Evolutionary conservation across 176 grass and related monocot genomes (phyloP).

Genomic region (Aechmea fasciata): DNA sequence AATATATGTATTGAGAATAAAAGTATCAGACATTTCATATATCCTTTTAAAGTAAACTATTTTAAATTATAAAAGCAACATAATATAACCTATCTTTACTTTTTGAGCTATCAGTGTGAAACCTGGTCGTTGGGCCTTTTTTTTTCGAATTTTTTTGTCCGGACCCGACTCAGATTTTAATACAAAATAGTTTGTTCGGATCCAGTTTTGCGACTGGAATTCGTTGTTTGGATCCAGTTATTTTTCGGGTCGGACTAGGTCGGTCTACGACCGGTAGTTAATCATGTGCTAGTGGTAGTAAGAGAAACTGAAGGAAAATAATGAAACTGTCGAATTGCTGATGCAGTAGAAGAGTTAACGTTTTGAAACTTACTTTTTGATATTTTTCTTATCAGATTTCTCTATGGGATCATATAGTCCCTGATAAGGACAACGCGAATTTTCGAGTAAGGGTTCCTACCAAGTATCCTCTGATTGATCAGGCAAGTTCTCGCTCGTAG

Average conservation of each 20-base stretch:
- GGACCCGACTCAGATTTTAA: too few relatives aligned
- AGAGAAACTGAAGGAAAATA: too few relatives aligned
- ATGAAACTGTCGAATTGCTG: background rate
- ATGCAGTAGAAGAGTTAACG: background rate
- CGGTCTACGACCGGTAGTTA: too few relatives aligned
- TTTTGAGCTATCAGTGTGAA: constrained; percentile 6
- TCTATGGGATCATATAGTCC: constrained; percentile 24
- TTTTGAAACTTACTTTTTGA: background rate
- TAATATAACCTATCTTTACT: constrained; percentile 5
- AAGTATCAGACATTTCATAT: too few relatives aligned
- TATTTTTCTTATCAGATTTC: background rate
- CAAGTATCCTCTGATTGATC: constrained; percentile 28
- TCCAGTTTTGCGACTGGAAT: too few relatives aligned
- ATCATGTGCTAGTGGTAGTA: too few relatives aligned
- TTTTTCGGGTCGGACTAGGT: too few relatives aligned
- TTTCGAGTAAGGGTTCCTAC: constrained; percentile 20
- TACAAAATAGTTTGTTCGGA: too few relatives aligned
- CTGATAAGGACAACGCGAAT: constrained; percentile 18
- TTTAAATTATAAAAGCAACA: background rate
- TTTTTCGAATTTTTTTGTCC: too few relatives aligned
- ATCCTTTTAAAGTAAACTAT: background rate
- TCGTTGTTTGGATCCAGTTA: too few relatives aligned
- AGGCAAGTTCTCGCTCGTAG: constrained; percentile 7
- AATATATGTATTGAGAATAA: too few relatives aligned
- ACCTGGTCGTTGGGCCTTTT: too few relatives aligned